Base-by-base conservation (phyloP, 2,329 filamentous ascomycete genomes). In the Paecilomyces fulvus region DNA sequence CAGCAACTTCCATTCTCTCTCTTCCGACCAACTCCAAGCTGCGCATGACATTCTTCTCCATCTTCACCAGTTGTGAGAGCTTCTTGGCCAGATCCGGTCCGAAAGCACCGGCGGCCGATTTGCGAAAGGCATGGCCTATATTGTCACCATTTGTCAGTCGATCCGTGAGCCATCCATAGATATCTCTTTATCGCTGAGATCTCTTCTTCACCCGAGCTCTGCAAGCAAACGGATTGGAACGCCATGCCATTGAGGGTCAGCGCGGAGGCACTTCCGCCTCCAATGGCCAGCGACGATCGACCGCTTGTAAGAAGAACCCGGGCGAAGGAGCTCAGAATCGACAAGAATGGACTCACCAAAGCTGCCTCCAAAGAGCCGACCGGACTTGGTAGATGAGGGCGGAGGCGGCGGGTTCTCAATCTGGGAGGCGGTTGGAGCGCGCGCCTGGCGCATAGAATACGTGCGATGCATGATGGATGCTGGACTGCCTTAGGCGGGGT, bases 21-120 rank as follows among this genome's bases (percentile, higher is more conserved):
- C 91, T 87, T 50, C 91, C 91, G 55, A 97, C 94, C 52, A 90
- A 82, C 73, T 99, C 94, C 82, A 97, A 86, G 73, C 91, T 96
- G 75, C 94, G 90, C 94, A 99, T 99, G 56, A 96, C 90, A 72
- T 99, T 97, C 86, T 99, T 99, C 80, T 99, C 94, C 94, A 99
- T 99, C 84, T 99, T 99, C 61, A 99, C 94, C 54, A 99, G 84
- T 79, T 95, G 90, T 46, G 92, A 90, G 60, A 99, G 86, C 83
- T 99, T 99, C 83, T 96, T 96, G 58, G 94, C 88, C 58, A 99
- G 86, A 68, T 99, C 94, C 57, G 92, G 85, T 33, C 85, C 85
- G 67, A 80, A 80, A 58, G 78, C 77, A 43, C 79, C 79, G 23
- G 78, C 78, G 53, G 79, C 71, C 50, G 76, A 73, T 65, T 79